Conservation (phyloP, 441 rosid species). For the Adansonia grandidieri region DNA sequence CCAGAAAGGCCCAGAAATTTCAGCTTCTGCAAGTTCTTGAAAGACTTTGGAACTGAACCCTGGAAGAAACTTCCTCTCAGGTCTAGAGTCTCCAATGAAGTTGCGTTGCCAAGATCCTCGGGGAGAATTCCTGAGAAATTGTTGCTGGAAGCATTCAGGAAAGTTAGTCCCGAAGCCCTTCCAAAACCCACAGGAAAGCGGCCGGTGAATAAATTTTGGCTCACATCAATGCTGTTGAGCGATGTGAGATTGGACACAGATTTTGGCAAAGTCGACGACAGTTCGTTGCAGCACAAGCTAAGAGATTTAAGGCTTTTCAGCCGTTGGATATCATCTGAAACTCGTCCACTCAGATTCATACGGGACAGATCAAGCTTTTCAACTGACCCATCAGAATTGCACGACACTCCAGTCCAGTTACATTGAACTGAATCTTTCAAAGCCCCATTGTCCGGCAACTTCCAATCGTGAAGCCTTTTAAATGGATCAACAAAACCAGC, state of each 20-base stretch:
- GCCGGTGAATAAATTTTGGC: constrained; percentile 75
- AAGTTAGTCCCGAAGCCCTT: constrained; percentile 57
- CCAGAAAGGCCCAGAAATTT: constrained; percentile 88
- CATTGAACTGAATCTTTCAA: constrained; percentile 44
- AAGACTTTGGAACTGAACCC: constrained; percentile 69
- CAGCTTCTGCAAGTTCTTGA: constrained; percentile 71
- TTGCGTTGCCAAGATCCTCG: constrained; percentile 73
- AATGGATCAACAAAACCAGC: constrained; percentile 62
- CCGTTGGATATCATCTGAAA: constrained; percentile 59
- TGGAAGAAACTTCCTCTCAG: constrained; percentile 84
- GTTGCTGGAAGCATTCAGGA: constrained; percentile 85
- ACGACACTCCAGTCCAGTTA: constrained; percentile 82
- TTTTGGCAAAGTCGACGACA: constrained; percentile 53
- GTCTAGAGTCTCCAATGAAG: constrained; percentile 70
- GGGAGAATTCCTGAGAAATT: constrained; percentile 70
- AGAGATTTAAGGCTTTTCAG: constrained; percentile 58
- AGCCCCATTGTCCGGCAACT: constrained; percentile 35
- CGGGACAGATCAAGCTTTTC: constrained; percentile 77
- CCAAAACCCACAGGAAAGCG: constrained; percentile 61
- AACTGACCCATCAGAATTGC: constrained; percentile 64
- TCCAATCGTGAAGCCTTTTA: constrained; percentile 73
- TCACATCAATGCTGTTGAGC: constrained; percentile 62
- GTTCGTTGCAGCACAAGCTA: constrained; percentile 73
- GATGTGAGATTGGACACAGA: constrained; percentile 55
- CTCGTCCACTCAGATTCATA: constrained; percentile 73